Evolutionary conservation across 495 filamentous ascomycete genomes (phyloP), one percentile per base, ranked within the genome.

Genomic region (Penicillium ochrochloron): DNA sequence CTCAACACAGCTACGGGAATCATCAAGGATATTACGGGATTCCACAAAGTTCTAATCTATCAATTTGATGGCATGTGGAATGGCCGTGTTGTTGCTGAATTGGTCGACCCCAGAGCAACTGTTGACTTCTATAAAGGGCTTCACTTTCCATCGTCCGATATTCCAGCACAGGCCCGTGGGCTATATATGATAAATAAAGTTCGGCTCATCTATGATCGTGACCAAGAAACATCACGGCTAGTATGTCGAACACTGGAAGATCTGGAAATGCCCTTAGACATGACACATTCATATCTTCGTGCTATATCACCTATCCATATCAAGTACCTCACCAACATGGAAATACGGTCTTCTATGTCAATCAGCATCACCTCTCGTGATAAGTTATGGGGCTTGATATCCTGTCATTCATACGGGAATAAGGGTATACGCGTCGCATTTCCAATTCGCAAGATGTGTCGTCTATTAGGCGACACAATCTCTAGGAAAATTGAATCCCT

Each of bases 111-210:
- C 5, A 74, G 84, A 34, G 85, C 86, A 17, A 93, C 92, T 0
- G 90, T 89, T 61, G 92, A 97, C 73, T 81, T 96, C 0, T 97
- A 92, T 78, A 92, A 94, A 70, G 93, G 92, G 9, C 82, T 97
- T n/a, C 88, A 96, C 75, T 97, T 98, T 65, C 94, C 94, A 0
- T 92, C 93, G 8, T 89, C 92, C 1, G 94, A 97, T 72, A 97
- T 97, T 41, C 92, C 92, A 7, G 90, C 88, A 66, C 94, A 67
- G 78, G 96, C 50, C 90, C 95, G 82, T 87, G 90, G 77, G 74
- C 78, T 97, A 87, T 83, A 94, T 88, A 75, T 85, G 84, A 72
- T 86, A 86, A 78, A 83, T 69, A 73, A 76, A 50, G 79, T 81
- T 2, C 73, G 76, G 4, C 55, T 80, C 0, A 55, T 79, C 2